A percentile compares a stretch with the other conserved stretches of the same genome.
Evolutionary conservation across 75 land plant species (phyloP).

Genomic region (Pinus taeda): DNA sequence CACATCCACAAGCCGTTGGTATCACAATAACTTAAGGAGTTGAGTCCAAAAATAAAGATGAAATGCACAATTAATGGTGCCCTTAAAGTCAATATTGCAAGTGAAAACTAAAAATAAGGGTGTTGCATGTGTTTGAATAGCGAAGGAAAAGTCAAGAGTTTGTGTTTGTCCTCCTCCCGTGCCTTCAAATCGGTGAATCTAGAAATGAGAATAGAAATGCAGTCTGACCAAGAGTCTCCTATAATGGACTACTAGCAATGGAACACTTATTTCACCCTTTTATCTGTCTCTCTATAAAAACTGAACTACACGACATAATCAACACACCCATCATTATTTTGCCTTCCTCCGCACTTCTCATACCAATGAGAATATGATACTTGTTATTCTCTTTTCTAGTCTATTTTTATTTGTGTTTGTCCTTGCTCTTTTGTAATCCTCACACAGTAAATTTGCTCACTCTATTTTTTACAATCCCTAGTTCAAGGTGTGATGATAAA

Average conservation of each 20-base stretch:
- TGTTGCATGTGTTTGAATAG: background rate
- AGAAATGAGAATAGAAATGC: background rate
- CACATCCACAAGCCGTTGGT: too few relatives aligned
- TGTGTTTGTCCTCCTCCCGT: background rate
- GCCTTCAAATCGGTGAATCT: background rate
- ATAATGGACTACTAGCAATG: background rate
- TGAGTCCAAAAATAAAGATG: too few relatives aligned
- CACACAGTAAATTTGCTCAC: too few relatives aligned
- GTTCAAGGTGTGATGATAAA: too few relatives aligned
- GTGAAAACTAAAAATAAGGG: background rate
- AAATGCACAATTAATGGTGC: too few relatives aligned
- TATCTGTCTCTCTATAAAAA: background rate
- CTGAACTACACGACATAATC: background rate
- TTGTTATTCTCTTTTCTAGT: too few relatives aligned
- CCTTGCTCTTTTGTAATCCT: too few relatives aligned
- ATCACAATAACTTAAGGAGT: too few relatives aligned
- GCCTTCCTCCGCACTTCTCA: background rate
- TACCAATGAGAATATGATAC: background rate
- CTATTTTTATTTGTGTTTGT: too few relatives aligned
- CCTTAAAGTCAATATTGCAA: too few relatives aligned
- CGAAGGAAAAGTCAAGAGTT: background rate
- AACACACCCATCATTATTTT: conserved; percentile 1
- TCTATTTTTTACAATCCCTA: too few relatives aligned
- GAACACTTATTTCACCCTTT: background rate
- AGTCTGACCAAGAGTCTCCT: background rate